Base-by-base conservation (phyloP, 225 moss, liverwort and hornwort species). In the Sphagnum tenellum region DNA sequence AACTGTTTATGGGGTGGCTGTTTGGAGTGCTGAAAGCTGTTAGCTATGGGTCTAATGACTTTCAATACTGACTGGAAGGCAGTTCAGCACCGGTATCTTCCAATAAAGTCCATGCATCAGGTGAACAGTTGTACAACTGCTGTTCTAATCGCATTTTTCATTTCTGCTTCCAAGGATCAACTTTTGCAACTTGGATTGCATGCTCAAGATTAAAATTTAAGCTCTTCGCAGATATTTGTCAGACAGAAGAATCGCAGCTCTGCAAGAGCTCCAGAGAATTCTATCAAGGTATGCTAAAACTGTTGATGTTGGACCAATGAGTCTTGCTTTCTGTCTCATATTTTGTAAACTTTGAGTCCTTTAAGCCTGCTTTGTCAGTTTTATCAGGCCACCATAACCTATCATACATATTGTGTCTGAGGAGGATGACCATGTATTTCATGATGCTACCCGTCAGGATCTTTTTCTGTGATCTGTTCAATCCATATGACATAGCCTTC, bases 211-310 rank as follows among this genome's bases (percentile, higher is more conserved):
- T 29, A 29, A 29, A 0, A 29, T 29, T 29, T 29, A 29, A 29
- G 29, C 8, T 75, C n/a, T 55, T 62, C 76, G 73, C 88, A 98
- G 98, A 90, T 98, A 67, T 93, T 93, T 79, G 87, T 98, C n/a
- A 74, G 93, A 76, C 90, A 93, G 75, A 98, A 98, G 66, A 98
- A 98, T 77, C 93, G 93, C 50, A 89, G 89, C 72, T 86, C 98
- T 77, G 75, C 90, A 58, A 88, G 86, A 73, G 93, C 98, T 71
- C 87, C 87, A 45, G 81, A 87, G 49, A 98, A 98, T 61, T 74
- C 90, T 29, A 93, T 98, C 62, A 98, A 98, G 98, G 96, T 90
- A 4, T 64, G 53, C 52, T 2, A 29, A 29, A 29, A 29, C 29
- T 29, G 29, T 29, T 0, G 29, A 29, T 29, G 29, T 29, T 29